Percentiles rank a stretch among this genome's conserved stretches.
phyloP scores from a whole-genome alignment of 2,329 filamentous ascomycete genomes.

The Nemania sp. region DNA sequence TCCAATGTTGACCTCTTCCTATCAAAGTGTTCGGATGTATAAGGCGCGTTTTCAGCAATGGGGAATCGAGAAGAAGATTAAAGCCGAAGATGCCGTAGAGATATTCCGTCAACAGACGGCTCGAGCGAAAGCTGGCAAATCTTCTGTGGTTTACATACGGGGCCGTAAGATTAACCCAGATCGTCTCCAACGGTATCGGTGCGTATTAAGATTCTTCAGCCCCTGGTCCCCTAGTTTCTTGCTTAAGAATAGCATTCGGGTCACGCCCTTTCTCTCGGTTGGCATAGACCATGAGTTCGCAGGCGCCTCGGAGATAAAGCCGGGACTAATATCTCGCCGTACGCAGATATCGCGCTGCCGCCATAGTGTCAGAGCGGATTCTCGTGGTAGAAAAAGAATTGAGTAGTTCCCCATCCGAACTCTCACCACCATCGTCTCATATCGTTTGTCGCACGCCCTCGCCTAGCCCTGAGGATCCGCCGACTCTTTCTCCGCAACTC shows the following conservation, averaged over 20 bases:
- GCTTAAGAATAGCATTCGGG: slow-evolving; percentile 22
- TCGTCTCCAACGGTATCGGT: slow-evolving; percentile 49
- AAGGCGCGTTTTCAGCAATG: slow-evolving; percentile 50
- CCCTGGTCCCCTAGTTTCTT: slow-evolving; percentile 32
- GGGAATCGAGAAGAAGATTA: slow-evolving; percentile 52
- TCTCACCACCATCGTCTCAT: slow-evolving; percentile 34
- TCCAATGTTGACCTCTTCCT: slow-evolving; percentile 20
- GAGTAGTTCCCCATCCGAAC: slow-evolving; percentile 20
- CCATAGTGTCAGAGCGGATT: slow-evolving; percentile 48
- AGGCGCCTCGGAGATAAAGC: background rate
- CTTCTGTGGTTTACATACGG: slow-evolving; percentile 48
- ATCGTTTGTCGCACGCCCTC: slow-evolving; percentile 49
- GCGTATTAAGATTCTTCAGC: slow-evolving; percentile 12
- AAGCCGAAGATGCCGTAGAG: slow-evolving; percentile 49
- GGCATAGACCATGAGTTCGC: background rate
- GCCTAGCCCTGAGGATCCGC: slow-evolving; percentile 38
- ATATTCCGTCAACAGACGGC: slow-evolving; percentile 50
- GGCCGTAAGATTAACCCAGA: slow-evolving; percentile 48
- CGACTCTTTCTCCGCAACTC: slow-evolving; percentile 42
- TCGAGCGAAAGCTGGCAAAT: slow-evolving; percentile 47
- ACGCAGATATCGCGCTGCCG: slow-evolving; percentile 41
- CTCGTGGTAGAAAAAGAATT: slow-evolving; percentile 43
- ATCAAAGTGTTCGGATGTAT: slow-evolving; percentile 48
- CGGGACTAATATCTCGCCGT: slow-evolving; percentile 17
- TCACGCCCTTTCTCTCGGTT: background rate